Base-by-base conservation (phyloP, 805 yeast genomes). In the Candida krabiensis region DNA sequence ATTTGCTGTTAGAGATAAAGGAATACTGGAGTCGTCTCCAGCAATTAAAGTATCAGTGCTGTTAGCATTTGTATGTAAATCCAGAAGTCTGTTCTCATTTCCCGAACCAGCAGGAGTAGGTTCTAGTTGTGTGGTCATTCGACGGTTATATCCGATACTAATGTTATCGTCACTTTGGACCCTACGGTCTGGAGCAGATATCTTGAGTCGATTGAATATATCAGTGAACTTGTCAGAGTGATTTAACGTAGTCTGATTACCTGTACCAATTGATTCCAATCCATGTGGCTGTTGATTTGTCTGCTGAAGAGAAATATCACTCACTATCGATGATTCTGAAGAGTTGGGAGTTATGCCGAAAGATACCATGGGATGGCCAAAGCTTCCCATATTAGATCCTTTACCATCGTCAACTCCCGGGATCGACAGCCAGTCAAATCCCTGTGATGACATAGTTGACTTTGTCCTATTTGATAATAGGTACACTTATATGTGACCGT, bases 1-100 rank as follows among this genome's bases (percentile, higher is more conserved):
- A 32, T 73, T 75, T 1, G 77, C 73, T 1, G 81, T 69, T n/a
- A 86, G 63, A 2, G 88, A 77, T 35, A 85, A 60, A 0, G 90
- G 87, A 2, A 80, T 72, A 9, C 64, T 49, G 7, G 65, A 44
- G 31, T 75, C 77, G 27, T 64, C 69, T 14, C 50, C 50, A 1
- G 40, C 38, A 13, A 46, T 38, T 5, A 58, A 38, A 1, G 58
- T 51, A 26, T 59, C 63, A 12, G 57, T 49, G 25, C 64, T 59
- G 21, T 50, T 54, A 1, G 63, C 46, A 12, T 44, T 46, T 1
- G 40, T 29, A 12, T 39, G 46, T 7, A 33, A 24, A 8, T 40
- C 45, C 21, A 27, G 37, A 24, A 21, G 28, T 9, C 4, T 32
- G 32, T 17, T 16, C n/a, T 26, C 36, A 22, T 21, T 16, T 19